A percentile compares a stretch with the other conserved stretches of the same genome.
Evolutionary conservation across 2,329 filamentous ascomycete species (phyloP).

Genomic region (Xylariaceae sp.): DNA sequence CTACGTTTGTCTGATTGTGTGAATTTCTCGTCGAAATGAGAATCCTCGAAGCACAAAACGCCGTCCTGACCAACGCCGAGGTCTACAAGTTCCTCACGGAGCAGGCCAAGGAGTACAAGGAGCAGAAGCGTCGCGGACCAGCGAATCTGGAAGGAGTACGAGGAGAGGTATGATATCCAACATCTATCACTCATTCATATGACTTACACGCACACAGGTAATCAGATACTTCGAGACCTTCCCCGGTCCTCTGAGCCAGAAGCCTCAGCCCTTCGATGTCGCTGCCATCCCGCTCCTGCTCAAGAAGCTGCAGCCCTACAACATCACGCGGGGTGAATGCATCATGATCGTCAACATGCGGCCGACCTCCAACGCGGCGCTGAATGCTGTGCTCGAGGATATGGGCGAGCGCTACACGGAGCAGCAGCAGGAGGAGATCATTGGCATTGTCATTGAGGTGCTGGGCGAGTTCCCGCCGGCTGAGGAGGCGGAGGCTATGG

Average conservation of each 20-base stretch:
- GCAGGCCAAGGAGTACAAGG: slow-evolving; percentile 48
- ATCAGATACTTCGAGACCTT: slow-evolving; percentile 53
- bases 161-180: slow-evolving; percentile 50
- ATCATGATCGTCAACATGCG: slow-evolving; percentile 64
- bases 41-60: slow-evolving; percentile 65
- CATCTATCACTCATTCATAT: background rate
- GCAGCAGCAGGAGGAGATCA: slow-evolving; percentile 54
- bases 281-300: slow-evolving; percentile 50
- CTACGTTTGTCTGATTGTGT: too few relatives aligned
- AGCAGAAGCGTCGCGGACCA: slow-evolving; percentile 47
- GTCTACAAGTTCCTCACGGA: slow-evolving; percentile 61
- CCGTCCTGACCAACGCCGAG: slow-evolving; percentile 67
- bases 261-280: slow-evolving; percentile 49
- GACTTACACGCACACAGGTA: slow-evolving; percentile 39
- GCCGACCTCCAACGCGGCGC: slow-evolving; percentile 49
- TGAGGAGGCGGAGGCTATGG: slow-evolving; percentile 36
- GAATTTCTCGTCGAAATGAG: slow-evolving; percentile 45
- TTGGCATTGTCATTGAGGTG: slow-evolving; percentile 51
- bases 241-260: slow-evolving; percentile 52
- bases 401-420: slow-evolving; percentile 55
- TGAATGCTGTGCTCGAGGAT: slow-evolving; percentile 62
- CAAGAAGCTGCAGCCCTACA: slow-evolving; percentile 49
- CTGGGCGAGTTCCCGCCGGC: slow-evolving; percentile 47
- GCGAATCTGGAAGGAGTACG: slow-evolving; percentile 57
- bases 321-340: slow-evolving; percentile 62